phyloP scores from a whole-genome alignment of 352 stramenopile species.

The Phytophthora brassicae region DNA sequence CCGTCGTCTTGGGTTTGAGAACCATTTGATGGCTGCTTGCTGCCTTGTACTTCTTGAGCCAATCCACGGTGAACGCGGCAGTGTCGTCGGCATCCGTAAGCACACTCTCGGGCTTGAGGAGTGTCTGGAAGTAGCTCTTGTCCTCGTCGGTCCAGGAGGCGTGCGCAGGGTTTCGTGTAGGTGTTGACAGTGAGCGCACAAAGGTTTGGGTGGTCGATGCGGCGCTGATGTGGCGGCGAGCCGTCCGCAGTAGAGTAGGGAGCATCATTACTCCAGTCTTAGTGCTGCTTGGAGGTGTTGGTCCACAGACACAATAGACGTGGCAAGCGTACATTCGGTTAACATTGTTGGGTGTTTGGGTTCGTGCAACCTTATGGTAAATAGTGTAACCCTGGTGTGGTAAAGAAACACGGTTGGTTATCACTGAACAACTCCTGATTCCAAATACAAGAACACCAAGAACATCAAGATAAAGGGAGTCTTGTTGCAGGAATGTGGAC shows the following conservation, averaged over 20 bases:
- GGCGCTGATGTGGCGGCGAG: conserved; percentile 10
- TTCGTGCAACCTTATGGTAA: background rate
- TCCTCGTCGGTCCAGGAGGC: conserved; percentile 65
- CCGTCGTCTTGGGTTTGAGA: conserved; percentile 85
- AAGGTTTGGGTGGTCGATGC: conserved; percentile 5
- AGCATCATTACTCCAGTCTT: too few species aligned
- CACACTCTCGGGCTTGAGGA: conserved; percentile 63
- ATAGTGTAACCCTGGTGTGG: background rate
- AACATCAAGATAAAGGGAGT: background rate
- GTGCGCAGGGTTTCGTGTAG: conserved; percentile 45
- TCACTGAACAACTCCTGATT: conserved; percentile 19
- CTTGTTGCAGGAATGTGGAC: conserved; percentile 56
- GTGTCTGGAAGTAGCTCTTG: conserved; percentile 60
- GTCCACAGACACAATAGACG: conserved; percentile 11
- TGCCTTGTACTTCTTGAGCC: conserved; percentile 85
- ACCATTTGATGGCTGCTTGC: conserved; percentile 68
- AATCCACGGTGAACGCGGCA: conserved; percentile 74
- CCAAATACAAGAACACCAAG: background rate
- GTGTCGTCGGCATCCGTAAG: conserved; percentile 74
- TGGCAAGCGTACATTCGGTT: conserved; percentile 21
- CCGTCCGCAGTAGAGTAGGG: conserved; percentile 19
- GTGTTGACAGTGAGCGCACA: conserved; percentile 29
- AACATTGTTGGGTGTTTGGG: background rate
- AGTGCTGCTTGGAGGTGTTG: conserved; percentile 19
- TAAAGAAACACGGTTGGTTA: conserved; percentile 19